Conservation (phyloP, 2,329 filamentous ascomycete species). For the Fusarium newnesense region DNA sequence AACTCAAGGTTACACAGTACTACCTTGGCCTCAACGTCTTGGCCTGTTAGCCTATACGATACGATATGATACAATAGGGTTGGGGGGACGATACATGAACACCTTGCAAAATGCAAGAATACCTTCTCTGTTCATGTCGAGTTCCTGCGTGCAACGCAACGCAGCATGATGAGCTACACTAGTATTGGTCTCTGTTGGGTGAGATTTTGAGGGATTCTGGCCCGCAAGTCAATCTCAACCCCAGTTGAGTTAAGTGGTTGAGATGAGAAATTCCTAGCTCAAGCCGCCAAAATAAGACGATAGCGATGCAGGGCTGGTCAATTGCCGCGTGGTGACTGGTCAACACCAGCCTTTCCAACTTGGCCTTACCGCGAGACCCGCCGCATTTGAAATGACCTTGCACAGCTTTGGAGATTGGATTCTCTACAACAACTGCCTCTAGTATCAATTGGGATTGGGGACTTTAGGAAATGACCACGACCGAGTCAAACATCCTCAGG, state of each 20-base stretch:
- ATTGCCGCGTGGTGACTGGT: conserved; percentile 29
- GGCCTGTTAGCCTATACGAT: background rate
- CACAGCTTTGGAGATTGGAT: conserved; percentile 38
- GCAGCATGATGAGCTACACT: conserved; percentile 5
- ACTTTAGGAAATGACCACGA: conserved; percentile 31
- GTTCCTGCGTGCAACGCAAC: background rate
- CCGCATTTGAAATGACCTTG: conserved; percentile 38
- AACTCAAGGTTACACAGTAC: background rate
- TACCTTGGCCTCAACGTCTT: conserved; percentile 7
- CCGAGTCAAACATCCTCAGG: conserved; percentile 18
- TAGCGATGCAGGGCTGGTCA: conserved; percentile 36
- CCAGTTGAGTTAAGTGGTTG: conserved; percentile 2
- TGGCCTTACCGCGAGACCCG: conserved; percentile 36
- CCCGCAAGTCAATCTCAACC: conserved; percentile 32
- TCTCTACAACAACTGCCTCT: conserved; percentile 21
- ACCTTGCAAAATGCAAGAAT: background rate
- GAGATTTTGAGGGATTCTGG: conserved; percentile 28
- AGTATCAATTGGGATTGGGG: conserved; percentile 23
- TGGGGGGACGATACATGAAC: background rate
- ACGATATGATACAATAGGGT: background rate
- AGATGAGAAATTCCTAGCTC: conserved; percentile 23
- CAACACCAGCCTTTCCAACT: conserved; percentile 9
- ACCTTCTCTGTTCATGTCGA: background rate
- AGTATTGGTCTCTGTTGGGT: conserved; percentile 3
- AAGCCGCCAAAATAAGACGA: conserved; percentile 29